Base-by-base conservation (phyloP, 805 yeast species). In the Saccharomycopsis oosterbeekiorum region DNA sequence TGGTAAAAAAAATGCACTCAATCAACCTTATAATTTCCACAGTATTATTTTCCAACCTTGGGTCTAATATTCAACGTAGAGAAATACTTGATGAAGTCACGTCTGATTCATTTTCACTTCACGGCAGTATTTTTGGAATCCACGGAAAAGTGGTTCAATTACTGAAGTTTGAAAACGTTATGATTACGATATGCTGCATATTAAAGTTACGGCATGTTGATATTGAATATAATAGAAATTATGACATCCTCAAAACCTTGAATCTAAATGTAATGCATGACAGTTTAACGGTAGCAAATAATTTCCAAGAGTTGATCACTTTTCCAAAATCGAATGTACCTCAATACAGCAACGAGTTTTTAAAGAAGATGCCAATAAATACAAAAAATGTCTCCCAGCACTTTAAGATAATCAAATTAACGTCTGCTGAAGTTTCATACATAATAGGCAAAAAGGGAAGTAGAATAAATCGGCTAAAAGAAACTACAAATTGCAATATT, bases 391-490 rank as follows among this genome's bases (percentile, higher is more conserved):
- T 47, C 17, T 42, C 41, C 10, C 60, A 58, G 41, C 57, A 43
- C 51, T 63, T 39, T 53, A 59, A 55, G 43, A 51, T 58, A 21
- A 26, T 60, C 5, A 43, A 66, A 41, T 61, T 72, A 10, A 68
- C 68, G 6, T 70, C 71, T 39, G 65, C 65, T 26, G 79, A 78
- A 59, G 73, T 78, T 1, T 70, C 78, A 0, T 73, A 69, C 57
- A 62, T 80, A 5, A 80, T 80, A 57, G 84, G 84, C 0, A 70
- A 67, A 26, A 67, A 68, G n/a, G 84, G 84, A 0, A 40, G 62
- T 17, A 69, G 73, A 50, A 78, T 80, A 15, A 71, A 70, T 43
- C 57, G 58, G 4, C 68, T 80, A 14, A 64, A 82, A 41, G 66
- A 68, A 8, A 57, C 57, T 26, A 71, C 79, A 1, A 65, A 69